Evolutionary conservation across 1,139 yeast species (phyloP).

Genomic region (Pichia norvegensis): DNA sequence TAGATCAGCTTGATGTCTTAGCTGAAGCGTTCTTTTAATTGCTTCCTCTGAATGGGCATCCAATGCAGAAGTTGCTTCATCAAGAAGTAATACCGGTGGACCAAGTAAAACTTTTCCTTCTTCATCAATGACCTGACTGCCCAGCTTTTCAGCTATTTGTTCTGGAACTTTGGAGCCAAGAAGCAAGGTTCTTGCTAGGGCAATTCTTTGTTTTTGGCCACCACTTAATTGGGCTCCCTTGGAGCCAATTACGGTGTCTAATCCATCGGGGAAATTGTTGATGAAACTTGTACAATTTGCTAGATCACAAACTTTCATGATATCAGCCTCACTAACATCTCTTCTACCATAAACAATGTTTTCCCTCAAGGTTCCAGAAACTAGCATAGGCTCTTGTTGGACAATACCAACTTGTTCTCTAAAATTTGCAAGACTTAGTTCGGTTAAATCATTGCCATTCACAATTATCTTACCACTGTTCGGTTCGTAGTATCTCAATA

Average conservation of each 20-base stretch:
- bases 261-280: conserved; percentile 67
- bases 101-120: conserved; percentile 29
- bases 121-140: conserved; percentile 7
- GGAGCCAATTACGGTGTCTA: conserved; percentile 80
- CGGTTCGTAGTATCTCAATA: conserved; percentile 80
- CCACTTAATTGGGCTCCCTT: conserved; percentile 83
- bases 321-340: conserved; percentile 52
- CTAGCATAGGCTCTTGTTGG: conserved; percentile 85
- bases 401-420: conserved; percentile 75
- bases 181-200: conserved; percentile 73
- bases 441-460: conserved; percentile 61
- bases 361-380: conserved; percentile 82
- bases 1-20: conserved; percentile 53
- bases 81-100: conserved; percentile 64
- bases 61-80: conserved; percentile 77
- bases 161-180: conserved; percentile 30
- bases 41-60: conserved; percentile 81
- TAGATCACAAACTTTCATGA: conserved; percentile 61
- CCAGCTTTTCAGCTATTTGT: conserved; percentile 4
- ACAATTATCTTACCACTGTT: conserved; percentile 54
- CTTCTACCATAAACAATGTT: conserved; percentile 74
- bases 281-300: conserved; percentile 77
- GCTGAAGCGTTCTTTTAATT: conserved; percentile 55
- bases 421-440: conserved; percentile 63
- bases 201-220: conserved; percentile 80